Conservation (phyloP, 768 basidiomycete genomes). For the Pisolithus orientalis region DNA sequence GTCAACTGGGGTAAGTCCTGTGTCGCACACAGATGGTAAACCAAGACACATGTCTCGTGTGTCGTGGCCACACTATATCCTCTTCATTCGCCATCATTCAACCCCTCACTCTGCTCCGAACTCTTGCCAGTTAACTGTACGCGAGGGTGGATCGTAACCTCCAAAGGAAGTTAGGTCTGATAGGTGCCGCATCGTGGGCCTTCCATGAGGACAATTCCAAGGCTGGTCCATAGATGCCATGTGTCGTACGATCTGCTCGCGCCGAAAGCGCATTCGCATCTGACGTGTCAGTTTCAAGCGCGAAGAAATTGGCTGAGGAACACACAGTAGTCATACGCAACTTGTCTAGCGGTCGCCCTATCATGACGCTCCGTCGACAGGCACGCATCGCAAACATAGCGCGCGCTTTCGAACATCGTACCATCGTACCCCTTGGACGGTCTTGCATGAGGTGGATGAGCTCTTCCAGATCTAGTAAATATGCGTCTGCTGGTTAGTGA, state of each 20-base stretch:
- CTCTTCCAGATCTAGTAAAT: conserved; percentile 77
- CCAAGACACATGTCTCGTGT: too few relatives aligned
- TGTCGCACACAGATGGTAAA: too few relatives aligned
- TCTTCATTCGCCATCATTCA: background rate
- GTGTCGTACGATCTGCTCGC: conserved; percentile 58
- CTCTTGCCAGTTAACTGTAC: conserved; percentile 32
- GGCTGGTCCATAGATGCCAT: conserved; percentile 85
- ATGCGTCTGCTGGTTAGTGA: background rate
- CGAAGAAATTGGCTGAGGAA: background rate
- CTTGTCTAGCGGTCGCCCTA: conserved; percentile 76
- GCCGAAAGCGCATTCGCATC: background rate
- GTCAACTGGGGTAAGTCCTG: background rate
- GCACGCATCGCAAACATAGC: conserved; percentile 97
- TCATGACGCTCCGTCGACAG: conserved; percentile 94
- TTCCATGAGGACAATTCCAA: conserved; percentile 85
- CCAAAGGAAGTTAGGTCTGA: conserved; percentile 40
- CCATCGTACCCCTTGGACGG: conserved; percentile 70
- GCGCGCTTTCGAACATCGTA: conserved; percentile 87
- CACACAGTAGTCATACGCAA: conserved; percentile 73
- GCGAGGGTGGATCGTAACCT: conserved; percentile 7
- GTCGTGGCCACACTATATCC: background rate
- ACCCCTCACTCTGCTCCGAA: conserved; percentile 11
- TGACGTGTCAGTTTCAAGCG: background rate
- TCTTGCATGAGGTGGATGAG: conserved; percentile 82
- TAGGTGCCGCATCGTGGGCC: conserved; percentile 79